A percentile compares a stretch with the other conserved stretches of the same genome.
These are phyloP conservation scores for Plasmodium coatneyi DNA, from an alignment of 169 alveolate genomes.

Conservation along the genomic window DNA sequence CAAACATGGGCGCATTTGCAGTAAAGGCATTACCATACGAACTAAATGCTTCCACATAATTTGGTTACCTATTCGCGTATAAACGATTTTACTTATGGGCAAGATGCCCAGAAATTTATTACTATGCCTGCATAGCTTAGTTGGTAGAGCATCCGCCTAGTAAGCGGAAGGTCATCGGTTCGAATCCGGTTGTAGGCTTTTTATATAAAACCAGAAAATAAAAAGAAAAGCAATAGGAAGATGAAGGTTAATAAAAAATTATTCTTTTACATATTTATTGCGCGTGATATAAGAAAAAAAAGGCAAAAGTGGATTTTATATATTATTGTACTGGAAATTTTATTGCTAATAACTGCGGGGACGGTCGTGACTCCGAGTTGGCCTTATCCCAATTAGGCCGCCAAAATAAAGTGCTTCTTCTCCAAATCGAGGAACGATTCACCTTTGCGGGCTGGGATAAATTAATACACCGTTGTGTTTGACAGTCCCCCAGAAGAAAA, in stretches of 20 bases:
- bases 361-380: background rate
- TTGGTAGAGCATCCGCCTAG: constrained; percentile 91
- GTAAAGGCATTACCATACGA: background rate
- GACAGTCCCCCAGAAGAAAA: no score
- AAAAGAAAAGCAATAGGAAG: background rate
- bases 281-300: no score
- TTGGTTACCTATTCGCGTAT: background rate
- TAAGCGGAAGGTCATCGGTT: constrained; percentile 90
- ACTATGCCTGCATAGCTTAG: constrained; percentile 87
- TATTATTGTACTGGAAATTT: background rate
- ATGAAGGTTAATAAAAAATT: no score
- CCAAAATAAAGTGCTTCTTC: background rate
- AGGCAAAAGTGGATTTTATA: background rate
- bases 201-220: background rate
- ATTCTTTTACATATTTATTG: no score
- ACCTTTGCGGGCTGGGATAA: background rate
- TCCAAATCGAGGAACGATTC: background rate
- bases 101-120: background rate
- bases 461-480: no score
- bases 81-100: background rate
- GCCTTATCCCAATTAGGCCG: background rate
- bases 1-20: background rate
- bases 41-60: background rate
- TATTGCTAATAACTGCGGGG: background rate
- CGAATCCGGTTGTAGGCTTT: constrained; percentile 87